phyloP scores from a whole-genome alignment of 495 filamentous ascomycete species.

The Penicillium robsamsonii region DNA sequence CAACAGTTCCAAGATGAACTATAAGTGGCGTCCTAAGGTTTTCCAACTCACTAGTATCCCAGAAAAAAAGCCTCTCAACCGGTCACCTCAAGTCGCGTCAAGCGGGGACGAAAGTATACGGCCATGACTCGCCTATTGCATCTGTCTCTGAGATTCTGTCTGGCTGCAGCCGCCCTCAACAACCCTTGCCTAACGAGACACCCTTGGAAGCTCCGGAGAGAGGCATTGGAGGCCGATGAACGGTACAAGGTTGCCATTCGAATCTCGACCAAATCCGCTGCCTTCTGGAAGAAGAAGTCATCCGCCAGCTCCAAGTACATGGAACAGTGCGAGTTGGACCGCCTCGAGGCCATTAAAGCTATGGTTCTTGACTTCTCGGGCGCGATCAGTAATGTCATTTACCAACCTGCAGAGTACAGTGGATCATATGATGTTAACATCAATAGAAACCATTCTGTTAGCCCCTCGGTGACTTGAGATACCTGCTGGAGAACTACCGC shows the following conservation, averaged over 20 bases:
- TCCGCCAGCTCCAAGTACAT: slow-evolving; percentile 88
- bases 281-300: slow-evolving; percentile 90
- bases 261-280: slow-evolving; percentile 89
- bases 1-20: slow-evolving; percentile 94
- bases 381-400: slow-evolving; percentile 97
- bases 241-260: slow-evolving; percentile 83
- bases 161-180: slow-evolving; percentile 87
- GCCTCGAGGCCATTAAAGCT: slow-evolving; percentile 95
- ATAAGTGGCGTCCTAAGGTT: slow-evolving; percentile 92
- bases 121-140: slow-evolving; percentile 68
- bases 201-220: slow-evolving; percentile 79
- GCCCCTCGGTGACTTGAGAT: slow-evolving; percentile 84
- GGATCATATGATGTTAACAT: slow-evolving; percentile 95
- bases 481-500: slow-evolving; percentile 95
- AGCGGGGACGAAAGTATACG: slow-evolving; percentile 56
- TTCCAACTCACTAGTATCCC: slow-evolving; percentile 85
- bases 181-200: slow-evolving; percentile 88
- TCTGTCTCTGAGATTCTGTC: slow-evolving; percentile 83
- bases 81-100: slow-evolving; percentile 64
- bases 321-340: slow-evolving; percentile 95
- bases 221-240: slow-evolving; percentile 89
- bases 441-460: slow-evolving; percentile 99
- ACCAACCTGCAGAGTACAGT: slow-evolving; percentile 90
- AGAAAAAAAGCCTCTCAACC: slow-evolving; percentile 69
- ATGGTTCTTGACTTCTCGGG: slow-evolving; percentile 97